A percentile compares a stretch with the other conserved stretches of the same genome.
These are phyloP conservation scores for Penicillium egyptiacum DNA, from an alignment of 495 filamentous ascomycete species.

Conservation along the genomic window DNA sequence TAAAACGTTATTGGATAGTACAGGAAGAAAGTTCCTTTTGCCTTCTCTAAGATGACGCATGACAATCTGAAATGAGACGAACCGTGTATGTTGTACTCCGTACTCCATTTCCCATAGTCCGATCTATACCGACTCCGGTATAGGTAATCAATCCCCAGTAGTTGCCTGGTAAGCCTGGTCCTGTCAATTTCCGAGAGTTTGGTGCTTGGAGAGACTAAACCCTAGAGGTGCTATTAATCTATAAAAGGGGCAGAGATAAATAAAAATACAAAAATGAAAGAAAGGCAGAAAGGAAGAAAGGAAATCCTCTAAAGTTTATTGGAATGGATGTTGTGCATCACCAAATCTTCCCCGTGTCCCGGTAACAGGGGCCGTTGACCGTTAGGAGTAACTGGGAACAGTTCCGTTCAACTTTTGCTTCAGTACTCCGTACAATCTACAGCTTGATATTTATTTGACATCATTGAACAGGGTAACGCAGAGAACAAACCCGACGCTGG, in stretches of 20 bases:
- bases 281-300: not conserved
- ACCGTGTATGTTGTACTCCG: not conserved
- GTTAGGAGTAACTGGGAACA: conserved; percentile 18
- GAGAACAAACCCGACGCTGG: conserved; percentile 1
- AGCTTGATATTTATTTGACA: not conserved
- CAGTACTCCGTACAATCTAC: too few relatives aligned
- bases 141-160: conserved; percentile 17
- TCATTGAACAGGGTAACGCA: conserved; percentile 1
- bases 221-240: conserved; percentile 10
- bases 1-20: conserved; percentile 3
- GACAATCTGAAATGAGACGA: conserved; percentile 10
- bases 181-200: conserved; percentile 33
- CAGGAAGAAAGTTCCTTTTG: not conserved
- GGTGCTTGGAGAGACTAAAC: conserved; percentile 20
- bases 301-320: conserved; percentile 1
- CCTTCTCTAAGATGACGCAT: conserved; percentile 18
- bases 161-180: conserved; percentile 13
- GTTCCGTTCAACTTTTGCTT: not conserved
- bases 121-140: conserved; percentile 23
- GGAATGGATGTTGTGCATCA: conserved; percentile 27
- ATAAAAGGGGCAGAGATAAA: conserved; percentile 4
- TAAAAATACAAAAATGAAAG: not conserved
- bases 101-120: conserved; percentile 12
- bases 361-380: conserved; percentile 21
- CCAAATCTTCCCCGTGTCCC: conserved; percentile 21